Evolutionary conservation across 139 green algal genomes (phyloP).

Genomic region (Penium margaritaceum): DNA sequence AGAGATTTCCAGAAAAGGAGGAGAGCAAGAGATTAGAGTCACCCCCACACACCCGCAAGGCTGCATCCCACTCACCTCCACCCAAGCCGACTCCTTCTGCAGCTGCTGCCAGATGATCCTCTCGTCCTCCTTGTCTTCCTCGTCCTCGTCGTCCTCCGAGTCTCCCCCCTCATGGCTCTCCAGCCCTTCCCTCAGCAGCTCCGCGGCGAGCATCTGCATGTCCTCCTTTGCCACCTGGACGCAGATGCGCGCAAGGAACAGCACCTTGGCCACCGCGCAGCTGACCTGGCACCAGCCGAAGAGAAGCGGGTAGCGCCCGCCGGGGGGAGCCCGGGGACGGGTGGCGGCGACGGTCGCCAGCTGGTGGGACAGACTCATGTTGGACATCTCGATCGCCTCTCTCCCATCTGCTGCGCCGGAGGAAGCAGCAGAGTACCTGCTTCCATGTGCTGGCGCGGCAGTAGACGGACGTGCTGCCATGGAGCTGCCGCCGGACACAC

Average conservation of each 20-base stretch:
- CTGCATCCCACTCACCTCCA: background rate
- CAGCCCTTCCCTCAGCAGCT: background rate
- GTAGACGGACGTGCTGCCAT: too few relatives aligned
- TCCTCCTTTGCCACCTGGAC: background rate
- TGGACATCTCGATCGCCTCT: too few relatives aligned
- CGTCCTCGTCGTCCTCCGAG: background rate
- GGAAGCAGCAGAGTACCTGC: too few relatives aligned
- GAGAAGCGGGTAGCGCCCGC: constrained; percentile 20
- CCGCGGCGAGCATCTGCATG: background rate
- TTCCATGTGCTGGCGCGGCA: too few relatives aligned
- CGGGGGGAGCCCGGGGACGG: background rate
- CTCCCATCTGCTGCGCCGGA: too few relatives aligned
- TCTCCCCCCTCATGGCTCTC: background rate
- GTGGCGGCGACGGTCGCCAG: too few relatives aligned
- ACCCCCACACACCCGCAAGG: background rate
- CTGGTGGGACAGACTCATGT: too few relatives aligned
- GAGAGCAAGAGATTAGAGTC: background rate
- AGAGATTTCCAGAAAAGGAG: background rate
- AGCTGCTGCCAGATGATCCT: background rate
- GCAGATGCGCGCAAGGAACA: constrained; percentile 35
- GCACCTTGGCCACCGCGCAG: background rate
- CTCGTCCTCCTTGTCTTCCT: background rate
- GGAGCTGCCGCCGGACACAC: too few relatives aligned
- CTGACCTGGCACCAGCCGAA: constrained; percentile 21
- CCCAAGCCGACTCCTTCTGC: background rate